Evolutionary conservation across 2,329 filamentous ascomycete species (phyloP).

Genomic region (Xylariaceae sp.): DNA sequence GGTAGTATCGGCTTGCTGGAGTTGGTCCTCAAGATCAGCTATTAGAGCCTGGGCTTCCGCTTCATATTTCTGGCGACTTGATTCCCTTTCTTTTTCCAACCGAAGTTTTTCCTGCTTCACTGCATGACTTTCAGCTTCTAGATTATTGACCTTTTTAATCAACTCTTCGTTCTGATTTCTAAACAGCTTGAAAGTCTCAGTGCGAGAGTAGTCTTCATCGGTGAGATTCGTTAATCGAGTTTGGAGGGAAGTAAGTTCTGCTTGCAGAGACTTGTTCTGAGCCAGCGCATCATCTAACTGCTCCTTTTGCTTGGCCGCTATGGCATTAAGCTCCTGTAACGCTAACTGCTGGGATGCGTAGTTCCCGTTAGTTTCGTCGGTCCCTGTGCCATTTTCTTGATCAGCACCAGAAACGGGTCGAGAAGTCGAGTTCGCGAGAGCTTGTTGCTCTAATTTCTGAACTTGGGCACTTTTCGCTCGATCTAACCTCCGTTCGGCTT

Average conservation of each 20-base stretch:
- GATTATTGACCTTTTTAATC: constrained; percentile 86
- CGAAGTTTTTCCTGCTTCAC: constrained; percentile 85
- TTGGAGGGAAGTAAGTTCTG: constrained; percentile 79
- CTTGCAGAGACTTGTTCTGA: constrained; percentile 75
- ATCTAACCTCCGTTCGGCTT: constrained; percentile 94
- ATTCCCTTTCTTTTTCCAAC: constrained; percentile 81
- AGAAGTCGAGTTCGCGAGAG: constrained; percentile 69
- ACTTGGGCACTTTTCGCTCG: constrained; percentile 87
- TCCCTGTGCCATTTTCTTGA: constrained; percentile 60
- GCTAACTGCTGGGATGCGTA: constrained; percentile 74
- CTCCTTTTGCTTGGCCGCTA: constrained; percentile 82
- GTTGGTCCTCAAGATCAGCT: constrained; percentile 79
- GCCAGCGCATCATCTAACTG: constrained; percentile 80
- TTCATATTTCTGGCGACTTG: constrained; percentile 81
- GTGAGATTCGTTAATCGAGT: constrained; percentile 72
- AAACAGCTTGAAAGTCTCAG: constrained; percentile 90
- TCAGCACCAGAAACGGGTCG: constrained; percentile 50
- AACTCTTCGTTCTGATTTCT: constrained; percentile 91
- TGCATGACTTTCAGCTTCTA: constrained; percentile 87
- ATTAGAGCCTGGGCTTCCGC: constrained; percentile 76
- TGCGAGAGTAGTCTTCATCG: constrained; percentile 93
- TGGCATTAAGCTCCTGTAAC: constrained; percentile 77
- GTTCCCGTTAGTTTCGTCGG: constrained; percentile 60
- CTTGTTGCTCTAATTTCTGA: constrained; percentile 89
- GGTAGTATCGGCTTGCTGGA: constrained; percentile 82